Percentiles rank a stretch among this genome's conserved stretches.
These are phyloP conservation scores for Candida mattraensis DNA, from an alignment of 805 yeast genomes.

Conservation along the genomic window DNA sequence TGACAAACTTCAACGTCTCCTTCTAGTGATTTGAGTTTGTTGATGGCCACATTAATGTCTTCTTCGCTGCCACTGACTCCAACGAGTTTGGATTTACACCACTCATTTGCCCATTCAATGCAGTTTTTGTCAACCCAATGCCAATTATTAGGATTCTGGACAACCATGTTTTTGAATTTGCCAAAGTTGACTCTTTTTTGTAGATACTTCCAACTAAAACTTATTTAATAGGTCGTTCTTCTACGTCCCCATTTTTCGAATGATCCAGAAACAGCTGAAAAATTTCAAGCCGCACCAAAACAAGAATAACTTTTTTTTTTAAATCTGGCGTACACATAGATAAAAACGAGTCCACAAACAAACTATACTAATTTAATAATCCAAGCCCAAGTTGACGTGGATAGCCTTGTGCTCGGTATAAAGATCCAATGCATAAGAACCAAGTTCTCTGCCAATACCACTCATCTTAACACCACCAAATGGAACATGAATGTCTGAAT, in stretches of 20 bases:
- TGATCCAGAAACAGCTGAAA: constrained; percentile 1
- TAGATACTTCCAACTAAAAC: neutral
- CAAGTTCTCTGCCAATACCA: constrained; percentile 69
- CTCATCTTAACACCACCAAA: constrained; percentile 70
- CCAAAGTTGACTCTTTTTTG: constrained; percentile 1
- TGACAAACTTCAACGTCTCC: constrained; percentile 98
- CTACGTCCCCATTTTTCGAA: neutral
- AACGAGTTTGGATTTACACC: constrained; percentile 62
- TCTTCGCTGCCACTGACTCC: constrained; percentile 43
- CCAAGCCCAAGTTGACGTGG: constrained; percentile 57
- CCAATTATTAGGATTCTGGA: constrained; percentile 98
- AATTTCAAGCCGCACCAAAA: no score
- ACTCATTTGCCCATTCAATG: constrained; percentile 82
- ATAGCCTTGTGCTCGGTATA: constrained; percentile 68
- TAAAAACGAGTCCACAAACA: no score
- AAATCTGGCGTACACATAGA: no score
- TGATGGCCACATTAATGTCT: constrained; percentile 37
- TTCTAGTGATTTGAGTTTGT: constrained; percentile 59
- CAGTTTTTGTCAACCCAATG: constrained; percentile 99
- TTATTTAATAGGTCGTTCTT: no score
- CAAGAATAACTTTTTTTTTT: no score
- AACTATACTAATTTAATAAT: no score
- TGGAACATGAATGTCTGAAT: constrained; percentile 55
- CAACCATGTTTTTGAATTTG: constrained; percentile 73
- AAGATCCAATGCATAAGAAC: constrained; percentile 59